Conservation (phyloP, 768 basidiomycete genomes). For the Amanita exitialis region DNA sequence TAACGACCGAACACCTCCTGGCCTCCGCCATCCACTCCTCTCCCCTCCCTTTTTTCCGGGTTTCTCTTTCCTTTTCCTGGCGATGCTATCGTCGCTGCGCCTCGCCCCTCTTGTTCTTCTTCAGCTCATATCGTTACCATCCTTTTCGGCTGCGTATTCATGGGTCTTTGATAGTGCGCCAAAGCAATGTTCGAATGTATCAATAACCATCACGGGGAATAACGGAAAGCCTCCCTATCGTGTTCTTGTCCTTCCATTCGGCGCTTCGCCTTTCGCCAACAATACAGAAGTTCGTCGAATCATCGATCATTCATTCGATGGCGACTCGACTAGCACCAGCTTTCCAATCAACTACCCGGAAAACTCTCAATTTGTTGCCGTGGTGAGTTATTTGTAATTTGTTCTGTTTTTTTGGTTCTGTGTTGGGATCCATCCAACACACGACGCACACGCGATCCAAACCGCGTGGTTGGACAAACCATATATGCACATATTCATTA, state of each 20-base stretch:
- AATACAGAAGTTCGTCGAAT: conserved; percentile 57
- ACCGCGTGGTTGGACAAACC: neutral
- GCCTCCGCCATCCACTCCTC: neutral
- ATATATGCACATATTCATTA: neutral
- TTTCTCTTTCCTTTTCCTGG: conserved; percentile 7
- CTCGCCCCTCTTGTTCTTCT: conserved; percentile 9
- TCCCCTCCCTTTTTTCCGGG: neutral
- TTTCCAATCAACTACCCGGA: conserved; percentile 58
- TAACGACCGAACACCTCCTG: neutral
- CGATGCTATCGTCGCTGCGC: neutral
- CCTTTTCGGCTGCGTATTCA: conserved; percentile 26
- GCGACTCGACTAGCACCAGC: conserved; percentile 24
- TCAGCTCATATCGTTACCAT: conserved; percentile 18
- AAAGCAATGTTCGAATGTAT: conserved; percentile 57
- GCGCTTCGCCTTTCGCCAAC: conserved; percentile 49
- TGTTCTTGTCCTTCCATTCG: conserved; percentile 58
- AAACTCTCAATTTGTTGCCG: conserved; percentile 65
- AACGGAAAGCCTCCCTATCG: conserved; percentile 59
- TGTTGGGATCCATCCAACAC: neutral
- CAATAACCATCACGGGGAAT: conserved; percentile 43
- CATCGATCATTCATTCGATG: conserved; percentile 42
- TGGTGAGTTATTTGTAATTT: conserved; percentile 33
- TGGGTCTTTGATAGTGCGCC: conserved; percentile 41
- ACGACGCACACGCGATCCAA: neutral
- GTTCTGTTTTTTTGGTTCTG: neutral